Evolutionary conservation across 78 protist genomes (phyloP).

Genomic region (Cavenderia fasciculata): DNA sequence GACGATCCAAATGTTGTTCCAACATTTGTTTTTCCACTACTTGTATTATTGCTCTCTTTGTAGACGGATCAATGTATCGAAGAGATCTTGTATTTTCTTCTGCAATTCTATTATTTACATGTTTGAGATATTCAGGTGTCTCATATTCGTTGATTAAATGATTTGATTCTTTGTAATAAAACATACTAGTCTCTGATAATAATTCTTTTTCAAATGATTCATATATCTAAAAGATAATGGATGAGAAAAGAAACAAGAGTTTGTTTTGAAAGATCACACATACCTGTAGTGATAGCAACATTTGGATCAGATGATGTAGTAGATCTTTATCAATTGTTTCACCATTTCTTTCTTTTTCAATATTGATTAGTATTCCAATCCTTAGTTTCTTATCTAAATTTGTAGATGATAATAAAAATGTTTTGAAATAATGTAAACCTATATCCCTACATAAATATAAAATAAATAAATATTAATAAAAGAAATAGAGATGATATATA

Average conservation of each 20-base stretch:
- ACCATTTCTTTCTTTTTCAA: slow-evolving; percentile 85
- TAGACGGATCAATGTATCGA: slow-evolving; percentile 59
- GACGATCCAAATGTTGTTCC: slow-evolving; percentile 42
- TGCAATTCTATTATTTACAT: slow-evolving; percentile 73
- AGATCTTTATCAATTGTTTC: slow-evolving; percentile 78
- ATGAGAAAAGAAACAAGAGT: too few species aligned
- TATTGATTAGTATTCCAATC: slow-evolving; percentile 55
- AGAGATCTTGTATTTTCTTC: slow-evolving; percentile 80
- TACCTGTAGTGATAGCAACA: slow-evolving; percentile 73
- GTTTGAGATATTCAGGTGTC: slow-evolving; percentile 78
- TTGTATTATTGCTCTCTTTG: slow-evolving; percentile 35
- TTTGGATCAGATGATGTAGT: slow-evolving; percentile 62
- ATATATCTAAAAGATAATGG: too few species aligned
- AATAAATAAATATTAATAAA: too few species aligned
- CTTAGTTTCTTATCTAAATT: slow-evolving; percentile 35
- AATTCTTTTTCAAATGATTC: slow-evolving; percentile 63
- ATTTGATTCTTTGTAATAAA: slow-evolving; percentile 74
- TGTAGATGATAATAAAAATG: slow-evolving; percentile 18
- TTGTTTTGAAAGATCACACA: background rate
- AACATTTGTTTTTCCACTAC: slow-evolving; percentile 71
- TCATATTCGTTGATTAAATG: background rate
- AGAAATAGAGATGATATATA: too few species aligned
- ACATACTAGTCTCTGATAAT: slow-evolving; percentile 71
- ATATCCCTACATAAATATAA: too few species aligned
- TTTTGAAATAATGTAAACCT: slow-evolving; percentile 85